Evolutionary conservation across 352 stramenopile species (phyloP).

Genomic region (Phytophthora meadii): DNA sequence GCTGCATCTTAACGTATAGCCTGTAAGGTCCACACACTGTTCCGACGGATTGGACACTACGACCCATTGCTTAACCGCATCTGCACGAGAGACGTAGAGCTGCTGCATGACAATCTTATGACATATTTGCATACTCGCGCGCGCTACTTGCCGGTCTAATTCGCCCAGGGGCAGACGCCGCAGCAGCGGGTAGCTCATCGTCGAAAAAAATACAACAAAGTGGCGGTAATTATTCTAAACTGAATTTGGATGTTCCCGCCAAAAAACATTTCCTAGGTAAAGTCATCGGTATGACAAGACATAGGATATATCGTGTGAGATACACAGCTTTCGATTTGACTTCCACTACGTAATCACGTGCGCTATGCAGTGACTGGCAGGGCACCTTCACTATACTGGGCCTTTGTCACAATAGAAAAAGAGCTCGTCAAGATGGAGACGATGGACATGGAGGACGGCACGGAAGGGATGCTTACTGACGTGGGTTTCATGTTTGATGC

Average conservation of each 20-base stretch:
- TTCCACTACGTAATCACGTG: slow-evolving; percentile 20
- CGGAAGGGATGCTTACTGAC: slow-evolving; percentile 53
- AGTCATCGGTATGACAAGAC: not conserved
- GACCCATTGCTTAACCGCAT: slow-evolving; percentile 80
- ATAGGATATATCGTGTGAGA: not conserved
- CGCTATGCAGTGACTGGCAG: slow-evolving; percentile 4
- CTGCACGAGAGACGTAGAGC: slow-evolving; percentile 82
- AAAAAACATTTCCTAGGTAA: slow-evolving; percentile 20
- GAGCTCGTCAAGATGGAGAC: slow-evolving; percentile 29
- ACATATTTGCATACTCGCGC: slow-evolving; percentile 84
- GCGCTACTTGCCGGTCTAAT: slow-evolving; percentile 75
- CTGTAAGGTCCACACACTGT: slow-evolving; percentile 71
- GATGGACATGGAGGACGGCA: slow-evolving; percentile 44
- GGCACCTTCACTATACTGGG: not conserved
- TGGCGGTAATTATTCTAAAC: slow-evolving; percentile 14
- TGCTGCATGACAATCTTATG: slow-evolving; percentile 88
- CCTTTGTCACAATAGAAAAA: slow-evolving; percentile 11
- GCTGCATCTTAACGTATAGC: slow-evolving; percentile 60
- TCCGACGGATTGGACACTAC: slow-evolving; percentile 86
- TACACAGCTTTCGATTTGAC: slow-evolving; percentile 16
- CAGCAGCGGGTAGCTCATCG: slow-evolving; percentile 72
- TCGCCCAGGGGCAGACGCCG: slow-evolving; percentile 65
- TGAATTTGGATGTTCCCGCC: slow-evolving; percentile 28
- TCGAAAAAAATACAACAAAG: not conserved
- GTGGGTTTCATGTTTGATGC: slow-evolving; percentile 78